Percentiles rank a stretch among this genome's conserved stretches.
Conservation (phyloP, 2,329 filamentous ascomycete species). For the Colletotrichum tamarilloi region DNA sequence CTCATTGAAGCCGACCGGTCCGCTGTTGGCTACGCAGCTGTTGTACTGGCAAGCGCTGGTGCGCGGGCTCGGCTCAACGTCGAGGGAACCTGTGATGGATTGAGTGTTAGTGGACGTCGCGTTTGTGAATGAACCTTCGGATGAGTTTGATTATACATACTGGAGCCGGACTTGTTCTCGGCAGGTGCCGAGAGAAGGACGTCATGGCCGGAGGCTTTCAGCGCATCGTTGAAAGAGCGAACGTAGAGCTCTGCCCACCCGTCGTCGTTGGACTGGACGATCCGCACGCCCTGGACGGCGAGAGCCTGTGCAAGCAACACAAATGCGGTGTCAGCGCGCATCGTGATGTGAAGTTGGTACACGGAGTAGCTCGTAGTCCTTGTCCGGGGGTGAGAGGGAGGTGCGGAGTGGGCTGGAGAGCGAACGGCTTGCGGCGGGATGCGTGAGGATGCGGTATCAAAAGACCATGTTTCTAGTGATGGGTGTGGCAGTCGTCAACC, state of each 20-base stretch:
- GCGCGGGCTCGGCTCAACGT: constrained; percentile 57
- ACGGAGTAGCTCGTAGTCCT: neutral
- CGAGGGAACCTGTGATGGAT: constrained; percentile 58
- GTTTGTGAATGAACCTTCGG: neutral
- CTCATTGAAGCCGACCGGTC: constrained; percentile 66
- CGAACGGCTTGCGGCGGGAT: neutral
- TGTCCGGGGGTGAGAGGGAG: neutral
- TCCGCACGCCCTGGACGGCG: constrained; percentile 53
- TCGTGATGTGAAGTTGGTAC: neutral
- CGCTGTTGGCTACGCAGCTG: constrained; percentile 68
- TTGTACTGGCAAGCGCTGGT: constrained; percentile 67
- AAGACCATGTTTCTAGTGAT: neutral
- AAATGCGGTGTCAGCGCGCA: constrained; percentile 23
- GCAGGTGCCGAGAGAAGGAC: constrained; percentile 73
- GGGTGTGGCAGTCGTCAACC: neutral
- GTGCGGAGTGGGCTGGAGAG: neutral
- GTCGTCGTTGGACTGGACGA: constrained; percentile 73
- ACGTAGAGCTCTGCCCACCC: constrained; percentile 79
- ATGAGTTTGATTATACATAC: neutral
- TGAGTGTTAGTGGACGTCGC: constrained; percentile 70
- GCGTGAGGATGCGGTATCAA: neutral
- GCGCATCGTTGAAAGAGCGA: constrained; percentile 66
- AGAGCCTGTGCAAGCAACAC: constrained; percentile 31
- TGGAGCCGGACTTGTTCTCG: constrained; percentile 69
- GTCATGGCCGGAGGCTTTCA: constrained; percentile 66